Evolutionary conservation across 225 moss, liverwort and hornwort species (phyloP).

Genomic region (Marchantia polymorpha): DNA sequence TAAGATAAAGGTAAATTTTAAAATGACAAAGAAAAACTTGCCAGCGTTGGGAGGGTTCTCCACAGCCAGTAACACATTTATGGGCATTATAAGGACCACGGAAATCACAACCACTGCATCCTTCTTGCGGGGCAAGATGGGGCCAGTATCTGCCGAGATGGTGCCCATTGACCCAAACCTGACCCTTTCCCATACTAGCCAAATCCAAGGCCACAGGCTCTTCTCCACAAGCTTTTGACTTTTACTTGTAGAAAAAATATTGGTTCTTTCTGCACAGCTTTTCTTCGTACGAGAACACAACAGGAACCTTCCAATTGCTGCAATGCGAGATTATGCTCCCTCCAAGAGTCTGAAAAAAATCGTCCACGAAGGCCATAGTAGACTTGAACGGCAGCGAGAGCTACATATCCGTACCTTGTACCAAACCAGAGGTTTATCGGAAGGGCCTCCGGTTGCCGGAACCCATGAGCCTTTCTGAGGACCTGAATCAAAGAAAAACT

Average conservation of each 20-base stretch:
- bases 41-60: conserved; percentile 89
- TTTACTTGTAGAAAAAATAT: no score
- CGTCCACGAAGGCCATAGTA: not conserved
- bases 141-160: conserved; percentile 87
- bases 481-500: conserved; percentile 47
- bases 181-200: conserved; percentile 94
- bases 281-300: not conserved
- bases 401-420: conserved; percentile 62
- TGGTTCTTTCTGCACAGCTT: no score
- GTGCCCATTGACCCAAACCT: conserved; percentile 83
- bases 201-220: conserved; percentile 90
- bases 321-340: not conserved
- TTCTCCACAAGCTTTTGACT: no score
- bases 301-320: not conserved
- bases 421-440: conserved; percentile 61
- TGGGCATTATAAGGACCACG: conserved; percentile 68
- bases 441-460: conserved; percentile 37
- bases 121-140: conserved; percentile 51
- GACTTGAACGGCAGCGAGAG: not conserved
- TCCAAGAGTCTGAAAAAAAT: not conserved
- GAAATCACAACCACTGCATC: conserved; percentile 77
- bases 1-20: not conserved
- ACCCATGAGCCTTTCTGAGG: conserved; percentile 55
- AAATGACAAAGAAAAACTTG: conserved; percentile 21
- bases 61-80: conserved; percentile 80